These are phyloP conservation scores for Sporothrix variecibatus DNA, from an alignment of 2,329 filamentous ascomycete species.

Conservation along the genomic window DNA sequence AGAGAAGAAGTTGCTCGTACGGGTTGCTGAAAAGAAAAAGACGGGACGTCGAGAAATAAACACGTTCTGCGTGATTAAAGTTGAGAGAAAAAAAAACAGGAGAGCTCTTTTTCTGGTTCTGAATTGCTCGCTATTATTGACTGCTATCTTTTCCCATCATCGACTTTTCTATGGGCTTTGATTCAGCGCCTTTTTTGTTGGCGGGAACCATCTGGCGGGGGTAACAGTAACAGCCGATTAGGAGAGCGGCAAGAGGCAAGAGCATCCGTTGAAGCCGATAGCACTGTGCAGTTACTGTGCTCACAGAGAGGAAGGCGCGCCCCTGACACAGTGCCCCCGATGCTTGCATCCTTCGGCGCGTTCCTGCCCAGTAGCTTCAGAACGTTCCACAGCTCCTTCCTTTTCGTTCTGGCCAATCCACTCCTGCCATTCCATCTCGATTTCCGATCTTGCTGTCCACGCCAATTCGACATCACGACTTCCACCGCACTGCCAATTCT, in stretches of 20 bases:
- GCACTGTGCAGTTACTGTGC: slow-evolving; percentile 3
- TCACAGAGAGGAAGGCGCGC: not conserved
- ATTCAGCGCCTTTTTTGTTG: not conserved
- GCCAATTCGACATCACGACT: not conserved
- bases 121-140: slow-evolving; percentile 21
- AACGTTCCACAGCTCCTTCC: slow-evolving; percentile 14
- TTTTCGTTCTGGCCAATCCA: not conserved
- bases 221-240: slow-evolving; percentile 10
- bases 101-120: slow-evolving; percentile 8
- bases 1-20: not conserved
- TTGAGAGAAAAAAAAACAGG: slow-evolving; percentile 15
- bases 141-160: not conserved
- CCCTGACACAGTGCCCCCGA: not conserved
- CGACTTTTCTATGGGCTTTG: slow-evolving; percentile 2
- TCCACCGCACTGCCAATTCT: not conserved
- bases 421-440: not conserved
- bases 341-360: not conserved
- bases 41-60: not conserved
- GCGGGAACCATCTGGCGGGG: slow-evolving; percentile 10
- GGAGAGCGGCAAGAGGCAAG: not conserved
- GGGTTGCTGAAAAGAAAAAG: not conserved
- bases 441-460: not conserved
- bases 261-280: not conserved
- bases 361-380: slow-evolving; percentile 8
- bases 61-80: slow-evolving; percentile 26